A percentile compares a stretch with the other conserved stretches of the same genome.
These are phyloP conservation scores for Cutaneotrichosporon arboriforme DNA, from an alignment of 1,284 basidiomycete species.

Conservation along the genomic window DNA sequence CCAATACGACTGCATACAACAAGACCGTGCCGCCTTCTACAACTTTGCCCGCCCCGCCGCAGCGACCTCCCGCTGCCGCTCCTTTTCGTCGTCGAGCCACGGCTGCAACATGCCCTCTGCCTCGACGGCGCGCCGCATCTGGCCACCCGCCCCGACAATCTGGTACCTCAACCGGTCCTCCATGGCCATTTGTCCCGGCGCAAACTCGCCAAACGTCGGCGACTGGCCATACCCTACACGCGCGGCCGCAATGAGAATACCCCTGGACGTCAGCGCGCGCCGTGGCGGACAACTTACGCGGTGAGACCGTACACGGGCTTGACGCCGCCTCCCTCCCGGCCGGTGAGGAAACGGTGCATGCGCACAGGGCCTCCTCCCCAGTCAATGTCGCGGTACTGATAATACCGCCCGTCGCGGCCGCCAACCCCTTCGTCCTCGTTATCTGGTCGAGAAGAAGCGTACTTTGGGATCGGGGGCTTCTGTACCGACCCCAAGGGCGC, in stretches of 20 bases:
- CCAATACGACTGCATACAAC: background rate
- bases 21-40: no score
- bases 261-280: conserved; percentile 46
- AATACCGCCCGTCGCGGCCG: conserved; percentile 51
- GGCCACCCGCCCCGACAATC: conserved; percentile 50
- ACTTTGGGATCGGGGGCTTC: conserved; percentile 26
- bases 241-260: conserved; percentile 66
- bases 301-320: conserved; percentile 79
- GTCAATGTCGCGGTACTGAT: conserved; percentile 58
- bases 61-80: background rate
- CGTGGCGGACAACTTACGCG: conserved; percentile 51
- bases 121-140: conserved; percentile 55
- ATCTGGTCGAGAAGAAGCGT: conserved; percentile 13
- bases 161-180: conserved; percentile 59
- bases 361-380: conserved; percentile 52
- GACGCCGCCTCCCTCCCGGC: conserved; percentile 68
- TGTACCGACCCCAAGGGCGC: conserved; percentile 12
- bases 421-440: conserved; percentile 20
- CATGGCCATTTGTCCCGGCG: conserved; percentile 55
- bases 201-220: conserved; percentile 61
- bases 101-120: conserved; percentile 49
- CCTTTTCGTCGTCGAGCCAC: conserved; percentile 21
- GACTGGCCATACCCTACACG: conserved; percentile 57
- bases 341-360: conserved; percentile 72
- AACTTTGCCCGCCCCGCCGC: background rate